Base-by-base conservation (phyloP, 257 asterid species). In the Lantana camara region DNA sequence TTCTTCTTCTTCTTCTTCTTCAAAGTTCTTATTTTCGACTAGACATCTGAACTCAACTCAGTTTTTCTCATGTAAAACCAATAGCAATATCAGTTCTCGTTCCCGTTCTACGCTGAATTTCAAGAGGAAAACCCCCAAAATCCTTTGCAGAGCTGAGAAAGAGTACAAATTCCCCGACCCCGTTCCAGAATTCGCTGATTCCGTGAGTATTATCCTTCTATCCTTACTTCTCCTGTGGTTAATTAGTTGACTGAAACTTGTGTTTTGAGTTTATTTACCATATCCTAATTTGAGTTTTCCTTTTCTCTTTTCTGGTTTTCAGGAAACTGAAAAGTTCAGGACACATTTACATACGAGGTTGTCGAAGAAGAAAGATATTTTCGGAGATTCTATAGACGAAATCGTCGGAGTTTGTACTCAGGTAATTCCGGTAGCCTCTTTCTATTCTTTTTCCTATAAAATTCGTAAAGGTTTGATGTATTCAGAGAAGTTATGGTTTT, bases 81-180 rank as follows among this genome's bases (percentile, higher is more conserved):
- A 14, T 64, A 6, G 75, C 57, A 61, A 44, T 21, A 47, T n/a
- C 67, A 6, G 32, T 49, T 41, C 38, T 30, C 11, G 3, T 47
- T 24, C 65, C 17, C 67, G 16, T 57, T 47, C 70, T 11, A 34
- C 68, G 9, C 40, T 53, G 11, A 38, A 13, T 46, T 57, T 57
- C 56, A 44, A 40, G 40, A 57, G 19, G 4, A 42, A 47, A 59
- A 69, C 60, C 16, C 42, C 60, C 32, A 71, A 50, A 55, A 57
- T 86, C 59, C 79, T 76, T 69, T 84, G 96, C 77, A 66, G 80
- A 63, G 97, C 96, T 45, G 96, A 87, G 11, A 77, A 81, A 40
- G 97, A 93, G 76, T 84, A 87, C 84, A 85, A 89, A 76, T 89
- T 92, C 68, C 98, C 96, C 1, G 97, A 92, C 79, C 98, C 97